These are phyloP conservation scores for Colletotrichum salicis DNA, from an alignment of 2,329 filamentous ascomycete genomes.

Conservation along the genomic window DNA sequence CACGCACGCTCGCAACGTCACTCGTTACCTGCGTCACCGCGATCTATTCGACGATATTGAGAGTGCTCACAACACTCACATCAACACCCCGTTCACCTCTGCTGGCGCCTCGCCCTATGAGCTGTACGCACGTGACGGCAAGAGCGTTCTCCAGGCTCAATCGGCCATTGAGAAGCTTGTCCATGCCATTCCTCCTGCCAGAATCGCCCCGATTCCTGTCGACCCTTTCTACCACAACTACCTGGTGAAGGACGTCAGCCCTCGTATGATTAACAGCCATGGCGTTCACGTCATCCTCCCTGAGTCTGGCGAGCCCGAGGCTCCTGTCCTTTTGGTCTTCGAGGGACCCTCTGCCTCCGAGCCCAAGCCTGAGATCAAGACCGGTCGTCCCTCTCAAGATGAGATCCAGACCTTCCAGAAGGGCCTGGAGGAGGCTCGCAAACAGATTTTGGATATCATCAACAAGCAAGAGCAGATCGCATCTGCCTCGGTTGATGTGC, in stretches of 20 bases:
- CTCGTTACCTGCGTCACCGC: conserved; percentile 86
- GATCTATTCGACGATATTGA: conserved; percentile 86
- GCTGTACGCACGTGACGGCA: conserved; percentile 86
- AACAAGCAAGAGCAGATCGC: conserved; percentile 67
- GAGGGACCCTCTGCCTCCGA: conserved; percentile 64
- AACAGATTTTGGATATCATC: conserved; percentile 68
- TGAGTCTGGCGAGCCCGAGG: conserved; percentile 66
- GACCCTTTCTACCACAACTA: conserved; percentile 85
- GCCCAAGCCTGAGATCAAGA: conserved; percentile 36
- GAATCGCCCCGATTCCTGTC: conserved; percentile 73
- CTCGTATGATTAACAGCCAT: conserved; percentile 72
- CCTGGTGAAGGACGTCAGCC: conserved; percentile 71
- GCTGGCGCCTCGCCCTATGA: conserved; percentile 84
- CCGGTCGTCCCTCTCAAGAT: conserved; percentile 42
- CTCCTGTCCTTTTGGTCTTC: conserved; percentile 77
- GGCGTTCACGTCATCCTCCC: conserved; percentile 81
- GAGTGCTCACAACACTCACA: conserved; percentile 82
- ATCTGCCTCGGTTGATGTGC: conserved; percentile 65
- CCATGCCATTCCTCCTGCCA: conserved; percentile 77
- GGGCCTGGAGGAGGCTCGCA: conserved; percentile 65
- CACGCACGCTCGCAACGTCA: conserved; percentile 84
- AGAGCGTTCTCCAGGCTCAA: conserved; percentile 81
- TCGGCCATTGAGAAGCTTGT: conserved; percentile 80
- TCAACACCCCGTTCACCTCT: conserved; percentile 79
- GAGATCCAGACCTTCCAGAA: conserved; percentile 66